Percentiles rank a stretch among this genome's conserved stretches.
phyloP scores from a whole-genome alignment of 1,284 basidiomycete species.

The Tilletia setariae region DNA sequence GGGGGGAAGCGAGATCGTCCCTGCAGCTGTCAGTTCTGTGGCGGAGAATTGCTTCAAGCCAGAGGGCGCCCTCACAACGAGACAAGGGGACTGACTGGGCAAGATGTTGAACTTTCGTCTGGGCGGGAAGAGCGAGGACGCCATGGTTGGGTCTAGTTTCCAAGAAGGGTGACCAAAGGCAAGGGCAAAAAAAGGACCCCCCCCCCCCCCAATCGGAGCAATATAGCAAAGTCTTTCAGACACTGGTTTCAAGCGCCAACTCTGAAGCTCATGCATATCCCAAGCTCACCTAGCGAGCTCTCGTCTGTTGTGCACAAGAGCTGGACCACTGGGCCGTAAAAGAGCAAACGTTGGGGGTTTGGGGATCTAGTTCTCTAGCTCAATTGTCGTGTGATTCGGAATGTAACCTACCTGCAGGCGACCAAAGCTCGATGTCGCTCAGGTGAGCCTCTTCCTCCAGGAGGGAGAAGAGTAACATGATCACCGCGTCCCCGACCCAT shows the following conservation, averaged over 20 bases:
- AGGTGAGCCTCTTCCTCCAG: background rate
- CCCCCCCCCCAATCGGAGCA: too few species aligned
- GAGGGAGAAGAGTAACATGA: conserved; percentile 14
- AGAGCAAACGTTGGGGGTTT: background rate
- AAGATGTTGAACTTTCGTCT: background rate
- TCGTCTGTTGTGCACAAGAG: background rate
- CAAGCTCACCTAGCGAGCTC: background rate
- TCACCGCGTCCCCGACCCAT: conserved; percentile 5
- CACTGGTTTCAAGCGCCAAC: too few species aligned
- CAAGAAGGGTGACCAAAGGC: background rate
- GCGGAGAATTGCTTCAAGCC: too few species aligned
- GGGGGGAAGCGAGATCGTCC: background rate
- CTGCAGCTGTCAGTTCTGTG: too few species aligned
- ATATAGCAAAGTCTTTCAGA: too few species aligned
- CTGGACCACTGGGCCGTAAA: conserved; percentile 5
- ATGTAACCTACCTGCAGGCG: background rate
- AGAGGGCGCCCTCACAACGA: too few species aligned
- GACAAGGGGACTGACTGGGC: conserved; percentile 10
- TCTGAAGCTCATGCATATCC: too few species aligned
- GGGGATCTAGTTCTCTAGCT: too few species aligned
- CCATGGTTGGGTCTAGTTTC: background rate
- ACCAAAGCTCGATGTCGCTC: conserved; percentile 11
- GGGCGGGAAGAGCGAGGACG: conserved; percentile 3
- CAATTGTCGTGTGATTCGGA: too few species aligned
- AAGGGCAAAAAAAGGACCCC: too few species aligned